Conservation (phyloP, 805 yeast species). For the Wickerhamomyces tratensis region DNA sequence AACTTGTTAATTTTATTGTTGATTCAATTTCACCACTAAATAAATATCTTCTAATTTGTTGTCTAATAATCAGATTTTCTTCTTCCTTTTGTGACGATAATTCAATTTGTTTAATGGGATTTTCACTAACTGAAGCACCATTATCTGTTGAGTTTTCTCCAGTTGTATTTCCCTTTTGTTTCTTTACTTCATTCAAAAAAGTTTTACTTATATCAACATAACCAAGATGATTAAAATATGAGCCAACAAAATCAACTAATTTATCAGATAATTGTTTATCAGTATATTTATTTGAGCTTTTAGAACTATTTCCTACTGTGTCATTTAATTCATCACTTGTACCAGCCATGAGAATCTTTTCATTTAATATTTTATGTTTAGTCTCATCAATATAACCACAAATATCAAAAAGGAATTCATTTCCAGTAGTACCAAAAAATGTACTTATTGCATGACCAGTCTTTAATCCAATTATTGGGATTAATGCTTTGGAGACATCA, state of each 20-base stretch:
- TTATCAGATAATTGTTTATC: slow-evolving; percentile 15
- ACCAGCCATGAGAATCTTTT: slow-evolving; percentile 15
- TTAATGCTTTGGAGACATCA: slow-evolving; percentile 29
- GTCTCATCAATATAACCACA: slow-evolving; percentile 37
- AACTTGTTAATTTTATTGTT: slow-evolving; percentile 8
- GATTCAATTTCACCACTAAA: slow-evolving; percentile 33
- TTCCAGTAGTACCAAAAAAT: slow-evolving; percentile 31
- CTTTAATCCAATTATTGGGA: slow-evolving; percentile 36
- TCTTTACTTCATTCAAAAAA: slow-evolving; percentile 35
- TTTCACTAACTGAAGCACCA: slow-evolving; percentile 10
- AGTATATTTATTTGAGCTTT: slow-evolving; percentile 4
- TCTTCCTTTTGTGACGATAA: slow-evolving; percentile 23
- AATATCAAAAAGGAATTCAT: slow-evolving; percentile 54
- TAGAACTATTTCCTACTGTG: slow-evolving; percentile 5
- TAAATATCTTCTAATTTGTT: slow-evolving; percentile 29
- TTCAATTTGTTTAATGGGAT: slow-evolving; percentile 16
- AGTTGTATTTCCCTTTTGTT: slow-evolving; percentile 14
- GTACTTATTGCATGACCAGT: slow-evolving; percentile 24
- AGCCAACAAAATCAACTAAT: slow-evolving; percentile 27
- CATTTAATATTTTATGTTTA: slow-evolving; percentile 26
- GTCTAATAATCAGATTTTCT: slow-evolving; percentile 30
- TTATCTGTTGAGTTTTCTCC: not conserved
- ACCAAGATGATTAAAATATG: slow-evolving; percentile 52
- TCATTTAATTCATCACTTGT: not conserved
- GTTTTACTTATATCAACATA: slow-evolving; percentile 43